Evolutionary conservation across 495 filamentous ascomycete species (phyloP), one percentile per base, ranked within the genome.

Genomic region (Lichina pygmaea): DNA sequence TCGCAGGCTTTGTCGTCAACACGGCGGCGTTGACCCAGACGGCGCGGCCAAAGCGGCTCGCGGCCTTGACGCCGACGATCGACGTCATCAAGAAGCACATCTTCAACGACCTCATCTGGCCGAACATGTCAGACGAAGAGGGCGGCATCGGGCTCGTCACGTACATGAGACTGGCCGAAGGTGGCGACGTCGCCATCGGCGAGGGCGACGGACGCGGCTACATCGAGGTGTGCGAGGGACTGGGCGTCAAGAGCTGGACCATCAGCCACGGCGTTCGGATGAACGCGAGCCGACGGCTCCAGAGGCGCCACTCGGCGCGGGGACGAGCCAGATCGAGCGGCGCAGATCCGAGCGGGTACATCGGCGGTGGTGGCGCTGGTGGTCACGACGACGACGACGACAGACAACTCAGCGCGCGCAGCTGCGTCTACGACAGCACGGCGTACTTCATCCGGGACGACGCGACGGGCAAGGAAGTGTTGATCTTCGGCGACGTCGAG

Each of bases 71-170:
- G 0, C 75, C 71, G 13, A 86, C 85, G 34, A 82, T 97, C 40
- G 64, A 76, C 11, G 85, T 86, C 3, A 73, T 97, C 56, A 93
- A 93, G 55, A 71, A 66, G 8, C 85, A 97, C 58, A 78, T 97
- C 46, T 97, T 95, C 64, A 97, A 97, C 60, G 85, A 93, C 54
- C 59, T 94, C 41, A 91, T 97, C 44, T 97, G 91, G 91, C 89
- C 89, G 0, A 97, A 97, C 51, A 63, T 97, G 34, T 89, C 84
- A 0, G 85, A 95, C 58, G 91, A 97, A 62, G 85, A 92, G 57
- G 83, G 82, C 33, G 89, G 91, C 11, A 83, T 84, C 24, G 91
- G 91, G 2, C 63, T 97, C 6, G 71, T 95, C 32, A 93, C 82
- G 8, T 95, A 92, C 51, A 79, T 82, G 58, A 73, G 89, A 30